Evolutionary conservation across 768 basidiomycete species (phyloP), one percentile per base, ranked within the genome.

Genomic region (Aureoboletus auriporus): DNA sequence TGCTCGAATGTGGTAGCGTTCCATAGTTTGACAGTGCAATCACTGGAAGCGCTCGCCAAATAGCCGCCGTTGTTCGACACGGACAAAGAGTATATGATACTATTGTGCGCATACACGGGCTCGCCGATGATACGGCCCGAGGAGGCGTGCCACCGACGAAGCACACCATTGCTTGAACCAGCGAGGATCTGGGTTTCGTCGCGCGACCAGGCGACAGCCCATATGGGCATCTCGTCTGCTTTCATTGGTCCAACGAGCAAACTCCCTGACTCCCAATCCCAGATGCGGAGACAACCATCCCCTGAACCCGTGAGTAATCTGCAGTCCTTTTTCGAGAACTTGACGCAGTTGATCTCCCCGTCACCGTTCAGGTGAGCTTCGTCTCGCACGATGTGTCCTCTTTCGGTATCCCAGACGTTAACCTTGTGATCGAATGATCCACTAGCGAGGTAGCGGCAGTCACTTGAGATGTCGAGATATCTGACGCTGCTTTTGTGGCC

Each of bases 381-480:
- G 42, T 63, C 50, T 51, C 53, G 57, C 45, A 63, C 54, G 46
- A 62, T 35, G 41, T 39, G 44, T 45, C 64, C 61, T 29, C 42
- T 64, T 58, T 52, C 46, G 46, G 63, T 60, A 52, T 66, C 54
- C 64, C 64, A 64, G 39, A 64, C 10, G 56, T 60, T 66, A 30
- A 66, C 39, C 16, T 54, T 64, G 57, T 63, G 61, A 64, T 64
- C 62, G 49, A 65, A 63, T 40, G 64, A 64, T 52, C 62, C 62
- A 31, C 64, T 64, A 6, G 45, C 54, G 31, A 63, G 16, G 63
- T 63, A 63, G 46, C 57, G 60, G 36, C 60, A 53, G 60, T 65
- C 63, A 20, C 48, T 55, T 38, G 62, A 63, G 41, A 63, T 34
- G 46, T 63, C 62, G 13, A 63, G 53, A 43, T 60, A 63, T 50